phyloP scores from a whole-genome alignment of 345 rosid species.

The Arabidopsis arenosa region DNA sequence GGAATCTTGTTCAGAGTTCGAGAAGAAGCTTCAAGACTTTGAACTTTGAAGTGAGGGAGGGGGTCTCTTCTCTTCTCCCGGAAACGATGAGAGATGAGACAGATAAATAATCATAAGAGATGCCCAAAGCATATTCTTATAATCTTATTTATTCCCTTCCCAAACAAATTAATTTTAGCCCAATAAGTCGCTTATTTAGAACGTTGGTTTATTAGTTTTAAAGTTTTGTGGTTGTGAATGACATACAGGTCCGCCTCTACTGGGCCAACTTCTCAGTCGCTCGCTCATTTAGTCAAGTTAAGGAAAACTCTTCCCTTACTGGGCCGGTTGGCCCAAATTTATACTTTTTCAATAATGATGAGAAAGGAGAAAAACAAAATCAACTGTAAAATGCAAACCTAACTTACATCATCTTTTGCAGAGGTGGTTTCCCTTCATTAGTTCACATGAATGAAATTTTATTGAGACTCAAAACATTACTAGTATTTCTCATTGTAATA shows the following conservation, averaged over 20 bases:
- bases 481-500: not conserved
- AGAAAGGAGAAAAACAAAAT: not conserved
- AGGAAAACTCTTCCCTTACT: not conserved
- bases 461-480: not conserved
- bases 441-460: not conserved
- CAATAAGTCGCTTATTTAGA: not conserved
- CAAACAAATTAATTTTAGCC: not conserved
- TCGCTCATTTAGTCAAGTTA: not conserved
- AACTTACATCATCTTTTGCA: not conserved
- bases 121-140: constrained; percentile 45
- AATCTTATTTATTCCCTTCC: constrained; percentile 39
- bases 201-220: not conserved
- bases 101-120: constrained; percentile 1
- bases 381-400: not conserved
- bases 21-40: constrained; percentile 30
- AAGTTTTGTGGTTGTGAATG: no score
- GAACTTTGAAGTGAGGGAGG: not conserved
- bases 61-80: not conserved
- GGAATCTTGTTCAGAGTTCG: not conserved
- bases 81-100: constrained; percentile 21
- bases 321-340: not conserved
- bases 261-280: not conserved
- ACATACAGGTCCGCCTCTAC: no score
- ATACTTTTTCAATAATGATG: not conserved
- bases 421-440: no score